These are phyloP conservation scores for Candida boleticola DNA, from an alignment of 805 yeast species.

Conservation along the genomic window DNA sequence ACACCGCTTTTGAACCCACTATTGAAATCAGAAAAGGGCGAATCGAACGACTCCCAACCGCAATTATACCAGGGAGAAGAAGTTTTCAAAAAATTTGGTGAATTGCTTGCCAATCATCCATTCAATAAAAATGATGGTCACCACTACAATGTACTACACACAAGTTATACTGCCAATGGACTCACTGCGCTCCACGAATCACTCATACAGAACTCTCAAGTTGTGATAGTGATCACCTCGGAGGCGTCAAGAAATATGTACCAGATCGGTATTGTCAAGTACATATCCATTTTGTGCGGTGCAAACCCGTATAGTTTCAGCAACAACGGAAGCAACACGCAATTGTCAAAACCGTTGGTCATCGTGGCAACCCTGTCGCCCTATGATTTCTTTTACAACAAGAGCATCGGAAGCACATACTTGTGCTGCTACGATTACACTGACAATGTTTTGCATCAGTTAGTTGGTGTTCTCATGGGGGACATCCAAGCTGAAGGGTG, in stretches of 20 bases:
- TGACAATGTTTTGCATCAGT: conserved; percentile 44
- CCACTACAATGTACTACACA: conserved; percentile 51
- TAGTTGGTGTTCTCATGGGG: conserved; percentile 56
- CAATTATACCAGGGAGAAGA: conserved; percentile 46
- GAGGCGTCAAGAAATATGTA: conserved; percentile 60
- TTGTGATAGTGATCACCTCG: conserved; percentile 53
- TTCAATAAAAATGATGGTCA: conserved; percentile 16
- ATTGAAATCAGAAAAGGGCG: conserved; percentile 18
- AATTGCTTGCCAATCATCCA: conserved; percentile 37
- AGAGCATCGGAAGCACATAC: conserved; percentile 53
- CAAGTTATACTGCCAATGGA: conserved; percentile 58
- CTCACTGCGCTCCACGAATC: conserved; percentile 54
- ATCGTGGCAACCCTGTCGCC: conserved; percentile 64
- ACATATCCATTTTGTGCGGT: conserved; percentile 53
- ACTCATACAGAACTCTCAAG: conserved; percentile 49
- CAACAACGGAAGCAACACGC: conserved; percentile 18
- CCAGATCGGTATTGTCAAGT: conserved; percentile 60
- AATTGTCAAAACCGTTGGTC: conserved; percentile 49
- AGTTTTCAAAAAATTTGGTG: conserved; percentile 52
- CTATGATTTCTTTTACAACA: conserved; percentile 57
- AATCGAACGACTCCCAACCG: conserved; percentile 3
- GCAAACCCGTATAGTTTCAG: conserved; percentile 33
- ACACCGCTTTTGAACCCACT: conserved; percentile 40
- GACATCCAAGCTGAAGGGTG: conserved; percentile 49
- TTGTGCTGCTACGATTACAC: conserved; percentile 64